phyloP scores from a whole-genome alignment of 2,329 filamentous ascomycete genomes.

The Fusarium clavum region DNA sequence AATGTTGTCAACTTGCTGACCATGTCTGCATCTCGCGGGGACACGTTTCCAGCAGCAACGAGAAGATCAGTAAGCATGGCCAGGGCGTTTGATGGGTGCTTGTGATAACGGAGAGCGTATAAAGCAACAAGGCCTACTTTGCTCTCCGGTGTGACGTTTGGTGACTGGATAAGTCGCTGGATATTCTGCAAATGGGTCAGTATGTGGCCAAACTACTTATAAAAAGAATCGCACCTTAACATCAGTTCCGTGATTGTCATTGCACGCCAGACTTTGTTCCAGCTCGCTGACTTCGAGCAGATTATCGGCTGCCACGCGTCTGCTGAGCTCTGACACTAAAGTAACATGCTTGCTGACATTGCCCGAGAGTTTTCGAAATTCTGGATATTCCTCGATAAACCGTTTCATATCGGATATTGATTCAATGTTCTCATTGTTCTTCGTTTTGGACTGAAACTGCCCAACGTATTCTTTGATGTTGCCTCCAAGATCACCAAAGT shows the following conservation, averaged over 20 bases:
- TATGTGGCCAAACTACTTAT: not conserved
- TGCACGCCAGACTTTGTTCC: constrained; percentile 96
- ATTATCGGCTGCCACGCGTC: constrained; percentile 85
- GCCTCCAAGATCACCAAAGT: constrained; percentile 93
- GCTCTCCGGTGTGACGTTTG: constrained; percentile 79
- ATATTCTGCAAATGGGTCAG: constrained; percentile 69
- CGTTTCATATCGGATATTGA: constrained; percentile 99
- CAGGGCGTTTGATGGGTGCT: constrained; percentile 84
- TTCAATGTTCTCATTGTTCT: constrained; percentile 94
- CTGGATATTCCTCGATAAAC: constrained; percentile 98
- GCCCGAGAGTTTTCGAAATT: constrained; percentile 95
- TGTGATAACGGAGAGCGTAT: constrained; percentile 94
- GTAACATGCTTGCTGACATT: constrained; percentile 99
- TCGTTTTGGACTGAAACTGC: constrained; percentile 97
- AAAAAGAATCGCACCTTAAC: constrained; percentile 73
- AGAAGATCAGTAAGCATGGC: constrained; percentile 89
- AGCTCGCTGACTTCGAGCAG: constrained; percentile 96
- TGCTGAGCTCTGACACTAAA: constrained; percentile 90
- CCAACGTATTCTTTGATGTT: constrained; percentile 99
- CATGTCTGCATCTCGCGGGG: constrained; percentile 78
- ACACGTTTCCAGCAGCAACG: constrained; percentile 82
- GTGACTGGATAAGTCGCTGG: constrained; percentile 86
- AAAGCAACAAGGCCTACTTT: constrained; percentile 92
- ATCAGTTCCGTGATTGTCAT: constrained; percentile 91
- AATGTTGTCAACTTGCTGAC: constrained; percentile 87